phyloP scores from a whole-genome alignment of 352 stramenopile genomes.

The Aphanomyces astaci region DNA sequence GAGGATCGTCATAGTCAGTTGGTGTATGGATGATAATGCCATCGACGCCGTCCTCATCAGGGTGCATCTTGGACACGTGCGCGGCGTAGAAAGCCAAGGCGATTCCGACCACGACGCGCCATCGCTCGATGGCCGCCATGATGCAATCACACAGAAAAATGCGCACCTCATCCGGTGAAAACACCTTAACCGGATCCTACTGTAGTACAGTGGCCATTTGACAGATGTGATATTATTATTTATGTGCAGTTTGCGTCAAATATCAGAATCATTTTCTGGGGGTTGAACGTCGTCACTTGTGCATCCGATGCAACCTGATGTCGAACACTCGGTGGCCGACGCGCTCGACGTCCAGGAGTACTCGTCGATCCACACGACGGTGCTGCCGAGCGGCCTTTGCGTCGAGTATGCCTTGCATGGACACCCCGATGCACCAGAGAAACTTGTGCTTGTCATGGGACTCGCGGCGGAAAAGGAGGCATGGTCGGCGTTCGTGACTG shows the following conservation, averaged over 20 bases:
- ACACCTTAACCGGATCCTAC: too few species aligned
- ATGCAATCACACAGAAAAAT: too few species aligned
- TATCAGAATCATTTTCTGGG: too few species aligned
- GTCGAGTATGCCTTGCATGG: conserved; percentile 46
- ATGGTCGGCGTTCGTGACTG: conserved; percentile 43
- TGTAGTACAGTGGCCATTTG: too few species aligned
- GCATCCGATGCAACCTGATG: neutral
- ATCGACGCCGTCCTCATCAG: neutral
- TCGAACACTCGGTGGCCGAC: neutral
- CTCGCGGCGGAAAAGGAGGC: conserved; percentile 49
- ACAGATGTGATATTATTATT: too few species aligned
- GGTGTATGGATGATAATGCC: neutral
- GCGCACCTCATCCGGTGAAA: too few species aligned
- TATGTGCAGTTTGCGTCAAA: too few species aligned
- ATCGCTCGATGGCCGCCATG: too few species aligned
- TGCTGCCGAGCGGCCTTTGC: conserved; percentile 29
- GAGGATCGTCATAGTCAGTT: neutral
- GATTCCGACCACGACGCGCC: neutral
- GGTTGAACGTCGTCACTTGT: too few species aligned
- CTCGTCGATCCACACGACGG: neutral
- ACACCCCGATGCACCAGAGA: conserved; percentile 24
- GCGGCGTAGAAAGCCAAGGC: neutral
- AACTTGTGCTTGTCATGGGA: conserved; percentile 46
- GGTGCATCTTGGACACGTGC: neutral
- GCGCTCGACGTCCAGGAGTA: neutral